These are phyloP conservation scores for Tuber borchii DNA, from an alignment of 495 filamentous ascomycete species.

Conservation along the genomic window DNA sequence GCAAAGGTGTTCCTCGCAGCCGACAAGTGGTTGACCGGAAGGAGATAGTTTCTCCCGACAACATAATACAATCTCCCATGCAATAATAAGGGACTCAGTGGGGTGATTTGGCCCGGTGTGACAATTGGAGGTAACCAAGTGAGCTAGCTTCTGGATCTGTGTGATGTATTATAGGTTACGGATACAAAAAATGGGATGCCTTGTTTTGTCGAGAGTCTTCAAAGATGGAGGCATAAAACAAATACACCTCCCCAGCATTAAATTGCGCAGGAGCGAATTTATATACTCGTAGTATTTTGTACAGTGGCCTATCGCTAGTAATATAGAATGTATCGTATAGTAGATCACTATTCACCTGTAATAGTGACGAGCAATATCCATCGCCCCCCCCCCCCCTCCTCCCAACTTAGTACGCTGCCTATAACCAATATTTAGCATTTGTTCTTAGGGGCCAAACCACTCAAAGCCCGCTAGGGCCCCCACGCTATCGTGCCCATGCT, in stretches of 20 bases:
- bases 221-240: neutral
- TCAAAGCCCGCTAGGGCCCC: neutral
- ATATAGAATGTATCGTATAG: neutral
- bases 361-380: too few relatives aligned
- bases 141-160: neutral
- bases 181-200: neutral
- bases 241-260: neutral
- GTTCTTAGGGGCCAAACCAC: neutral
- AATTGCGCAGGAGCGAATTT: neutral
- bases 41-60: constrained; percentile 19
- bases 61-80: neutral
- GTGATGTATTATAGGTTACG: neutral
- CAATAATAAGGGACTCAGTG: neutral
- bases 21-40: constrained; percentile 36
- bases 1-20: constrained; percentile 38
- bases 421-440: neutral
- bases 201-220: neutral
- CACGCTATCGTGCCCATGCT: neutral
- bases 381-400: too few relatives aligned
- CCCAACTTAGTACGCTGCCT: neutral
- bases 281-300: neutral
- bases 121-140: neutral
- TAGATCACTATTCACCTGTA: neutral
- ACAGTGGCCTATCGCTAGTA: neutral
- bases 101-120: neutral